Base-by-base conservation (phyloP, 148 eudicot species). In the Nyssa sinensis region DNA sequence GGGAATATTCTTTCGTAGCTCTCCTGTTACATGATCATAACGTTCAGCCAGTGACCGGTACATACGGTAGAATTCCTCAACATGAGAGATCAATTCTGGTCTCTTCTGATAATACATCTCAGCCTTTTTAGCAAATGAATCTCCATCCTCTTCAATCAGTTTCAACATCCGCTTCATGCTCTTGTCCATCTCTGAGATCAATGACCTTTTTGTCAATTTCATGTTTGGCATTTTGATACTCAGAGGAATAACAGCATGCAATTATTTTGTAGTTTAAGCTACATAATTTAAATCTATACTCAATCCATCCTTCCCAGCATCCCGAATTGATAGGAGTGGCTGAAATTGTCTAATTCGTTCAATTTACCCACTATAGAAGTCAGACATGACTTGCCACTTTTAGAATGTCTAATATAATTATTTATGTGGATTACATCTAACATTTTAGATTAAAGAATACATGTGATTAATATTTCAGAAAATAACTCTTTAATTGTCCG, bases 111-210 rank as follows among this genome's bases (percentile, higher is more conserved):
- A 91, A 72, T 94, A 94, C 89, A 94, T 84, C 70, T 94, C 98
- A n/a, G 91, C 97, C 72, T 87, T 90, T 78, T 87, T 90, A 12
- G 98, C 88, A 67, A 92, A 87, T 23, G 98, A 88, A 74, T 94
- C 98, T 67, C 88, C 98, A 58, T 94, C 97, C 44, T 91, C 89
- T 81, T 94, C 98, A n/a, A 94, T 92, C 74, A 92, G 81, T 55
- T 90, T 89, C 79, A 87, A 60, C 97, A 88, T 94, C 67, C 80
- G 79, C 47, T 84, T 89, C 67, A 90, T 84, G 35, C 84, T 81
- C 75, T 79, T 84, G 69, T 88, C 93, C 96, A 92, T 87, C 29
- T 92, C 98, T 94, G 89, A 39, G 62, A 72, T 59, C 69, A 69
- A 77, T 30, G 7, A 73, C 32, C 24, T 19, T 63, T 67, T 69